Evolutionary conservation across 257 asterid species (phyloP), one percentile per base, ranked within the genome.

Genomic region (Dorcoceras hygrometricum): DNA sequence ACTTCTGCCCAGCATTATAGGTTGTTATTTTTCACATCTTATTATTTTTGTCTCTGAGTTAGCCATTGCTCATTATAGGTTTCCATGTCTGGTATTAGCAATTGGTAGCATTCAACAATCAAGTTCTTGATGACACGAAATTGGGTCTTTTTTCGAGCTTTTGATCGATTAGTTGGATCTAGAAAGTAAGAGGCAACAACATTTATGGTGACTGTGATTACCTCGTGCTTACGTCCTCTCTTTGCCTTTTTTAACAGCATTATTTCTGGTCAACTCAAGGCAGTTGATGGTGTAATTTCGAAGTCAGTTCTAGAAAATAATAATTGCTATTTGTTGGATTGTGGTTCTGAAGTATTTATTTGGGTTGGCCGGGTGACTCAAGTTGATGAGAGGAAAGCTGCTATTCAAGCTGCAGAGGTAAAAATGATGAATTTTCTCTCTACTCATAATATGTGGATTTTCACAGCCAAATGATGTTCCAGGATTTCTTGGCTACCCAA

Each of bases 281-380:
- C 71, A 54, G 69, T 89, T 25, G 96, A 94, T 68, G 95, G 79
- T 77, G 96, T 86, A 80, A 91, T 90, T 76, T 86, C 98, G 10
- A 94, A 91, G 79, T 90, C 98, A 62, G 26, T 77, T 71, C 74
- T 94, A 83, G 99, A 94, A 82, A 94, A 91, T 64, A 86, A 83
- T 83, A 90, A 82, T 73, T 89, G 98, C 78, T 94, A 87, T 79
- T 56, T 94, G 69, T 74, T 94, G 86, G 99, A 94, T 72, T 91
- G 98, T 78, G 99, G 99, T 70, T 79, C 88, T 67, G 99, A 94
- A 84, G 77, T 91, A 27, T 94, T 84, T 87, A 93, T 89, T 77
- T 94, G 99, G 99, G 85, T 94, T 81, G 99, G 98, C 71, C 98
- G 99, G 50, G 89, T 94, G 27, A 90, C 98, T 73, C 99, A 89